Conservation (phyloP, 371 early-diverging fungal species). For the Mycotypha africana region DNA sequence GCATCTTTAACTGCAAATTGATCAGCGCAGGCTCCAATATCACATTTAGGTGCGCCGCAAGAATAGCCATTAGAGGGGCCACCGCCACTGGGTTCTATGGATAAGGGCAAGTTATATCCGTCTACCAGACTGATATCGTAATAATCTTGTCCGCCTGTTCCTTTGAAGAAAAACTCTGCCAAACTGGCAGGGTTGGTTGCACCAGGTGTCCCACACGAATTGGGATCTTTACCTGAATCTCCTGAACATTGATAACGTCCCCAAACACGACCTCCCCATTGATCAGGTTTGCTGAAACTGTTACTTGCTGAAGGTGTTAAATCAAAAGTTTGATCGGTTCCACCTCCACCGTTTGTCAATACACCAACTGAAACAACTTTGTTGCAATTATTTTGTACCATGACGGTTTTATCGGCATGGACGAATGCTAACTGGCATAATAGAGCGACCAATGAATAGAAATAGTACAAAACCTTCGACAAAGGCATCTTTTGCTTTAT, state of each 20-base stretch:
- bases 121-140: slow-evolving; percentile 46
- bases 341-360: slow-evolving; percentile 29
- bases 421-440: too few relatives aligned
- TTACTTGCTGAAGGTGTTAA: slow-evolving; percentile 26
- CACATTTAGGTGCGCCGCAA: slow-evolving; percentile 32
- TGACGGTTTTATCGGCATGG: slow-evolving; percentile 16
- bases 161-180: slow-evolving; percentile 45
- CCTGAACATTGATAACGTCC: slow-evolving; percentile 33
- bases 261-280: slow-evolving; percentile 47
- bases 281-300: slow-evolving; percentile 22
- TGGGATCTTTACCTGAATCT: slow-evolving; percentile 9
- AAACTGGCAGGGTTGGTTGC: slow-evolving; percentile 38
- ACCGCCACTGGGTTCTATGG: slow-evolving; percentile 18
- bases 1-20: slow-evolving; percentile 24
- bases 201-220: slow-evolving; percentile 29
- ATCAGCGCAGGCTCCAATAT: slow-evolving; percentile 22
- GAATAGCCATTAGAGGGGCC: slow-evolving; percentile 14
- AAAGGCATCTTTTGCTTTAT: too few relatives aligned
- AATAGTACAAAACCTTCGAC: too few relatives aligned
- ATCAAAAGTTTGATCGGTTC: slow-evolving; percentile 24
- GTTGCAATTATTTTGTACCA: slow-evolving; percentile 26
- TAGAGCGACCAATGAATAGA: too few relatives aligned
- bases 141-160: slow-evolving; percentile 30
- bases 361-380: slow-evolving; percentile 29
- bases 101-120: slow-evolving; percentile 36